A percentile compares a stretch with the other conserved stretches of the same genome.
These are phyloP conservation scores for Venturia pyrina DNA, from an alignment of 2,329 filamentous ascomycete genomes.

Conservation along the genomic window DNA sequence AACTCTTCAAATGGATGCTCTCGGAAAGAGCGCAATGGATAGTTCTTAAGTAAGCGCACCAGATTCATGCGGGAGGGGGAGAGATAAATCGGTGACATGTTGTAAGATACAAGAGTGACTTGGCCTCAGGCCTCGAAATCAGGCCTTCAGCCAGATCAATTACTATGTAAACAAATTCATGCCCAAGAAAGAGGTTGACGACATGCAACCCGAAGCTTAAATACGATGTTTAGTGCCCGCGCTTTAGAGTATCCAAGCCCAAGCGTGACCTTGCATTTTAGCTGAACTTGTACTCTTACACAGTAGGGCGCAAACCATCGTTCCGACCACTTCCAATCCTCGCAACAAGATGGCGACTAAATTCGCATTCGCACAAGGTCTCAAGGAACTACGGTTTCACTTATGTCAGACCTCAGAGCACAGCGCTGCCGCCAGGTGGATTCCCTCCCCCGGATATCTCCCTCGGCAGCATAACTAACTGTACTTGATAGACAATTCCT, in stretches of 20 bases:
- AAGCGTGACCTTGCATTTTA: neutral
- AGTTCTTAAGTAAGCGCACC: no score
- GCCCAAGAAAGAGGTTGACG: no score
- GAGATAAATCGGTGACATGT: no score
- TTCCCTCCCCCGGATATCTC: conserved; percentile 3
- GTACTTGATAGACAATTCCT: conserved; percentile 63
- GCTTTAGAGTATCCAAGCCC: neutral
- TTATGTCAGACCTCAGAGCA: conserved; percentile 92
- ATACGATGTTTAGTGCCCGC: neutral
- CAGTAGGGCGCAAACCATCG: neutral
- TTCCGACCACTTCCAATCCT: no score
- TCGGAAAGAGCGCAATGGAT: no score
- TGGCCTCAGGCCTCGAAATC: no score
- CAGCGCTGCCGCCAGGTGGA: conserved; percentile 78
- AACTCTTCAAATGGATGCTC: no score
- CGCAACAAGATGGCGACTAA: conserved; percentile 63
- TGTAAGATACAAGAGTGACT: no score
- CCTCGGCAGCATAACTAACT: conserved; percentile 2
- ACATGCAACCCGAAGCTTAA: no score
- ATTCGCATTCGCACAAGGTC: conserved; percentile 78
- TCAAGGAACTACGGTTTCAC: conserved; percentile 94
- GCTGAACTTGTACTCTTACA: neutral
- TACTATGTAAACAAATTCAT: no score
- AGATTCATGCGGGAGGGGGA: no score
- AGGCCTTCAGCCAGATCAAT: no score